Evolutionary conservation across 495 filamentous ascomycete species (phyloP).

Genomic region (Aspergillus leporis): DNA sequence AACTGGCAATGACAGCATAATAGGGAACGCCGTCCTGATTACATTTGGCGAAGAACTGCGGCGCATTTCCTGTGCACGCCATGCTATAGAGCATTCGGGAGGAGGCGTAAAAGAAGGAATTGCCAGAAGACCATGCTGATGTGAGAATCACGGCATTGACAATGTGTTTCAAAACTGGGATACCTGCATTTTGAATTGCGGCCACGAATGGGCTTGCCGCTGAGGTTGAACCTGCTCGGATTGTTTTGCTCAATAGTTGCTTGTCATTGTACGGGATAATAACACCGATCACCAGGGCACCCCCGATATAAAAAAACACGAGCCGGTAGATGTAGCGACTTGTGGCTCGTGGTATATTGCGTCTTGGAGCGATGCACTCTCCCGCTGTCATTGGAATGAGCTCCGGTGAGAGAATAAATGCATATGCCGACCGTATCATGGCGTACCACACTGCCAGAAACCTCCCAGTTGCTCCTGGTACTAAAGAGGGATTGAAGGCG

Average conservation of each 20-base stretch:
- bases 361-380: conserved; percentile 73
- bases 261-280: conserved; percentile 52
- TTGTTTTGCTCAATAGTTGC: conserved; percentile 51
- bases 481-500: conserved; percentile 59
- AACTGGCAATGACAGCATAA: conserved; percentile 49
- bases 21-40: conserved; percentile 48
- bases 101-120: conserved; percentile 75
- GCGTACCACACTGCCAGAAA: conserved; percentile 45
- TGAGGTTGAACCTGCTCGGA: conserved; percentile 42
- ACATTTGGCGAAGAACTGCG: conserved; percentile 47
- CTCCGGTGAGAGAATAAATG: conserved; percentile 67
- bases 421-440: conserved; percentile 46
- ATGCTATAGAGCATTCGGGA: conserved; percentile 77
- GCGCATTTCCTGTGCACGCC: conserved; percentile 66
- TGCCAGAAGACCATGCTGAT: conserved; percentile 67
- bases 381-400: conserved; percentile 76
- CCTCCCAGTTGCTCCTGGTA: conserved; percentile 31
- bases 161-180: conserved; percentile 64
- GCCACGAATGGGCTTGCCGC: conserved; percentile 58
- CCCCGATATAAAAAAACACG: conserved; percentile 70
- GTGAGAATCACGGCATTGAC: conserved; percentile 75
- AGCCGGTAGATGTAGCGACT: conserved; percentile 85
- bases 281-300: conserved; percentile 55
- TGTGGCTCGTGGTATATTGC: conserved; percentile 74
- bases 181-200: conserved; percentile 59